Evolutionary conservation across 2,329 filamentous ascomycete genomes (phyloP).

Genomic region (Fusarium liriodendri): DNA sequence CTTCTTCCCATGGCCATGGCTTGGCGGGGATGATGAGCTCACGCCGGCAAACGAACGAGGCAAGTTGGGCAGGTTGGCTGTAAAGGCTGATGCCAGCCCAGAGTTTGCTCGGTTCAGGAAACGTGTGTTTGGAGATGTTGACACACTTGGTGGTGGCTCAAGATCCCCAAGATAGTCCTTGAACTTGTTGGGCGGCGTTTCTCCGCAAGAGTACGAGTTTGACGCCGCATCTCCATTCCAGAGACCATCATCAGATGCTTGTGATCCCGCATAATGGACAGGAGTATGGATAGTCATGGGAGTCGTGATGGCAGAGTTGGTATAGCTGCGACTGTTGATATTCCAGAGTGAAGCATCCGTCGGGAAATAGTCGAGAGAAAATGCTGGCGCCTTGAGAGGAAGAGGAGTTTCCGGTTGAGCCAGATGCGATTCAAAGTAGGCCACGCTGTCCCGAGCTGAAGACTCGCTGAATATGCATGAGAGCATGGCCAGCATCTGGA

Average conservation of each 20-base stretch:
- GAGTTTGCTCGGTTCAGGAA: constrained; percentile 65
- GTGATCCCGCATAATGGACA: constrained; percentile 64
- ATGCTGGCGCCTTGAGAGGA: constrained; percentile 73
- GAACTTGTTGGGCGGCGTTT: constrained; percentile 67
- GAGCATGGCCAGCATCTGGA: constrained; percentile 79
- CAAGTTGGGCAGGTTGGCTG: constrained; percentile 67
- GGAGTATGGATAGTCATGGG: constrained; percentile 69
- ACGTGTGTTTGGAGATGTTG: constrained; percentile 69
- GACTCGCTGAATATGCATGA: constrained; percentile 76
- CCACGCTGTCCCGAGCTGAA: constrained; percentile 64
- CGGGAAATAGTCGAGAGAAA: constrained; percentile 75
- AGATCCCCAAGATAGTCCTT: constrained; percentile 59
- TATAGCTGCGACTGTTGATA: constrained; percentile 62
- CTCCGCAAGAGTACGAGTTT: constrained; percentile 70
- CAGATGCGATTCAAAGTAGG: constrained; percentile 67
- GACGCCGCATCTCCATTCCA: constrained; percentile 66
- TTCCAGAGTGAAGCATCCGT: constrained; percentile 67
- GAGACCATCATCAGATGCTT: constrained; percentile 65
- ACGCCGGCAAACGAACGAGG: constrained; percentile 57
- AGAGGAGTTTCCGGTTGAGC: constrained; percentile 71
- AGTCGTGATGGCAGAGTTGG: constrained; percentile 66
- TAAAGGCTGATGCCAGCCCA: constrained; percentile 66
- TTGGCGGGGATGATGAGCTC: constrained; percentile 58
- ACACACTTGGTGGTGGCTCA: constrained; percentile 64
- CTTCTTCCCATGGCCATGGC: constrained; percentile 58